Conservation (phyloP, 805 yeast genomes). For the Metschnikowia sp. region DNA sequence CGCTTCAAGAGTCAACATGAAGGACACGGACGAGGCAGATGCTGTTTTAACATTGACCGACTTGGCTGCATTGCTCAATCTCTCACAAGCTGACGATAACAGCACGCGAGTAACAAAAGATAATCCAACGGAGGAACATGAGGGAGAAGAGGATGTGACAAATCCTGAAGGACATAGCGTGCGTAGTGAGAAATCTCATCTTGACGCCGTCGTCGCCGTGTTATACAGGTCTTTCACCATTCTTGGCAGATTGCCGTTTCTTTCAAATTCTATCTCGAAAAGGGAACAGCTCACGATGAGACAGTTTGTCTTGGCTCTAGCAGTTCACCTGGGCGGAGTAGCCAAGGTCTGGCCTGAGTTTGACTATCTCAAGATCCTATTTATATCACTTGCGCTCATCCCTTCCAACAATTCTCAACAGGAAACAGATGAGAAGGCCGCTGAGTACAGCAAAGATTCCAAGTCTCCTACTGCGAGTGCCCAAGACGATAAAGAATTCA, state of each 20-base stretch:
- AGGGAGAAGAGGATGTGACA: too few species aligned
- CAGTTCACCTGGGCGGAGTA: conserved; percentile 44
- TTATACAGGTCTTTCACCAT: conserved; percentile 41
- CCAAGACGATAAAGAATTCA: not conserved
- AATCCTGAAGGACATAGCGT: not conserved
- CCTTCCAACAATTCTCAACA: not conserved
- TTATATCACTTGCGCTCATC: conserved; percentile 38
- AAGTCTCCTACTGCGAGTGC: not conserved
- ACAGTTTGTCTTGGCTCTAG: conserved; percentile 23
- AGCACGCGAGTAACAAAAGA: too few species aligned
- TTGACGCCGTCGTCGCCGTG: conserved; percentile 13
- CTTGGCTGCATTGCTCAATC: conserved; percentile 1
- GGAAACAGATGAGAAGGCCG: conserved; percentile 2
- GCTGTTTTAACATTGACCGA: conserved; percentile 4
- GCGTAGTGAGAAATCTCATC: not conserved
- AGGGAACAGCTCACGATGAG: conserved; percentile 33
- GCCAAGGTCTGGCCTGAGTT: conserved; percentile 31
- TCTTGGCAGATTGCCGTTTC: conserved; percentile 50
- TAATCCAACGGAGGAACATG: too few species aligned
- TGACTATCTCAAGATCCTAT: conserved; percentile 45
- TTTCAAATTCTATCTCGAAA: conserved; percentile 12
- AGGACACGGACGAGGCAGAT: not conserved
- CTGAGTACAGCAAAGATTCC: not conserved
- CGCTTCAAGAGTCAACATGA: conserved; percentile 3
- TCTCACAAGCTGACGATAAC: too few species aligned